A percentile compares a stretch with the other conserved stretches of the same genome.
phyloP scores from a whole-genome alignment of 768 basidiomycete genomes.

The Rhodosporidiobolus odoratus region DNA sequence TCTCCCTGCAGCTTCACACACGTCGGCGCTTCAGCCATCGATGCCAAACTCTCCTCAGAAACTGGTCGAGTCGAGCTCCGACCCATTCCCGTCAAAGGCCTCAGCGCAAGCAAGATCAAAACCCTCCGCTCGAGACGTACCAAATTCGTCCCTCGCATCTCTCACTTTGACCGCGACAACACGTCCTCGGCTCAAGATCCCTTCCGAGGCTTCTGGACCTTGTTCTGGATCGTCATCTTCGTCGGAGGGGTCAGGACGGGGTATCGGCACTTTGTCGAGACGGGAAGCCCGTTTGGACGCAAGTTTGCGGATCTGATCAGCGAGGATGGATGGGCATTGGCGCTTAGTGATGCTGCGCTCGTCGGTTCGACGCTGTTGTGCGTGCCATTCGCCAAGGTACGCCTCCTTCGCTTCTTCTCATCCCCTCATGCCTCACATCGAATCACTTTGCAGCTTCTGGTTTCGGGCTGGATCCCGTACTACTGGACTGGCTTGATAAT shows the following conservation, averaged over 20 bases:
- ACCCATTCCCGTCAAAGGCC: constrained; percentile 17
- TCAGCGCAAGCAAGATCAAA: constrained; percentile 7
- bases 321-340: constrained; percentile 72
- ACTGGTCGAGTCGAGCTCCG: constrained; percentile 2
- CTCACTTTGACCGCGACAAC: constrained; percentile 77
- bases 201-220: constrained; percentile 71
- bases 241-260: constrained; percentile 72
- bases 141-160: constrained; percentile 72
- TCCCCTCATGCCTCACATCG: not conserved
- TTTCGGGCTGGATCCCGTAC: constrained; percentile 73
- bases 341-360: constrained; percentile 74
- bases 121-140: not conserved
- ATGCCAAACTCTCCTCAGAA: not conserved
- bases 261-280: constrained; percentile 57
- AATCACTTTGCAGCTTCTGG: constrained; percentile 50
- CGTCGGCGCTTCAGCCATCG: not conserved
- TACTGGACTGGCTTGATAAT: constrained; percentile 67
- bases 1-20: constrained; percentile 8
- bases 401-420: not conserved
- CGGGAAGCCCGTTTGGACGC: constrained; percentile 69
- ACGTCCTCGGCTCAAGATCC: constrained; percentile 65
- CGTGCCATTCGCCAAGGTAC: constrained; percentile 72
- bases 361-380: constrained; percentile 67
- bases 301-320: constrained; percentile 83
- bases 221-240: constrained; percentile 75